Percentiles rank a stretch among this genome's conserved stretches.
Conservation (phyloP, 805 yeast species). For the Saccharomycopsis microspora region DNA sequence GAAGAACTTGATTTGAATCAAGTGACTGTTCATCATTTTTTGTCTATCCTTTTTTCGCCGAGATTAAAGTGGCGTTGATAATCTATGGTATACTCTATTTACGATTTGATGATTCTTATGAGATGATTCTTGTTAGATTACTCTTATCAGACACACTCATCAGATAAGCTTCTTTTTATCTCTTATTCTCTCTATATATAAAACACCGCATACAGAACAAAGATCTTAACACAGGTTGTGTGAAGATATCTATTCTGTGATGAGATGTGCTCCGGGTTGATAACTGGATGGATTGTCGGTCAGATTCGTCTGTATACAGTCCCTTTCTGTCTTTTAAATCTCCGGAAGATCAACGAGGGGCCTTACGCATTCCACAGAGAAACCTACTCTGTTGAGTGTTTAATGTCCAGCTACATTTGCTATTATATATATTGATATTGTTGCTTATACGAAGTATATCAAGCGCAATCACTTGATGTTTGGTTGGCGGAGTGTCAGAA, state of each 20-base stretch:
- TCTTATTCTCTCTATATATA: not conserved
- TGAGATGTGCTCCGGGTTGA: slow-evolving; percentile 13
- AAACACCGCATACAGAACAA: not conserved
- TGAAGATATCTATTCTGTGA: not conserved
- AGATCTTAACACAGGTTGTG: too few species aligned
- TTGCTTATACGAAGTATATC: too few species aligned
- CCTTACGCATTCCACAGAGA: slow-evolving; percentile 12
- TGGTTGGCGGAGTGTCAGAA: not conserved
- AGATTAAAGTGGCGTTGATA: too few species aligned
- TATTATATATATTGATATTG: not conserved
- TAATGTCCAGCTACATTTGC: slow-evolving; percentile 7
- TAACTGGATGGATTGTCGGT: slow-evolving; percentile 17
- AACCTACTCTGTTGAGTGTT: slow-evolving; percentile 12
- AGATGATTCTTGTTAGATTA: too few species aligned
- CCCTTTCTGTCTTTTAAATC: slow-evolving; percentile 17
- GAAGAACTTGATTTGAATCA: not conserved
- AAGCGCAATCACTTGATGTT: too few species aligned
- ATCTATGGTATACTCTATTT: not conserved
- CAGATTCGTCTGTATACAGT: slow-evolving; percentile 12
- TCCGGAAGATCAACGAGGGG: slow-evolving; percentile 15
- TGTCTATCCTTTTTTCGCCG: too few species aligned
- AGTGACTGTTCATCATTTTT: too few species aligned
- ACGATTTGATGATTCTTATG: not conserved
- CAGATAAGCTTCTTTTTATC: not conserved
- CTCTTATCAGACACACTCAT: too few species aligned